Base-by-base conservation (phyloP, 345 rosid species). In the Cardamine chenopodiifolia region DNA sequence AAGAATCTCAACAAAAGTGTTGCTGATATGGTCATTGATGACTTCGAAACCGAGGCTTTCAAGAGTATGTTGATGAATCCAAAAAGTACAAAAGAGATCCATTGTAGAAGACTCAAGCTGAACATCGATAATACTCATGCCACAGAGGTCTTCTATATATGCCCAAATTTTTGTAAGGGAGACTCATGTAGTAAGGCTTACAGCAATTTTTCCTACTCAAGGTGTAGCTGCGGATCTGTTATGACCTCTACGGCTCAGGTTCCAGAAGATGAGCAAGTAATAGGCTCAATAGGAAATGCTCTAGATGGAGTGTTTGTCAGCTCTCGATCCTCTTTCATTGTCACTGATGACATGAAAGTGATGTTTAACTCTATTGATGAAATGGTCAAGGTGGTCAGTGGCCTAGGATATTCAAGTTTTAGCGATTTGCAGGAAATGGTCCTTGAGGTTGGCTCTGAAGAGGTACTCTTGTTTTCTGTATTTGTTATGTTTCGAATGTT, bases 331-430 rank as follows among this genome's bases (percentile, higher is more conserved):
- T 58, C 35, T 11, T 77, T 63, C 35, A 70, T 77, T 15, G 14
- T 77, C 7, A 70, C 66, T 26, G 67, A 77, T 44, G 54, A 70
- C 34, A 40, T 77, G 17, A 57, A 55, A 0, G 76, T 70, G n/a
- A 5, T 2, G 10, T 1, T 23, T 3, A 64, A 70, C 57, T 58
- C 42, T 13, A 29, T 50, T 23, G 61, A 40, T 4, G 47, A 4
- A 40, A 14, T 14, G 0, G 0, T 40, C 47, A 40, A 40, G 0
- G 47, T 40, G 17, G 7, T 40, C n/a, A 14, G 17, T 40, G 17
- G 7, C 17, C 17, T 5, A 40, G 47, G 47, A 40, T 14, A 40
- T 40, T 4, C 47, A 40, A 63, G 23, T 64, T 42, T 55, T 20
- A 44, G 10, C 12, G 56, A 64, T 20, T 19, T 64, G 4, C 49